These are phyloP conservation scores for Adansonia digitata DNA, from an alignment of 345 rosid genomes.

Conservation along the genomic window DNA sequence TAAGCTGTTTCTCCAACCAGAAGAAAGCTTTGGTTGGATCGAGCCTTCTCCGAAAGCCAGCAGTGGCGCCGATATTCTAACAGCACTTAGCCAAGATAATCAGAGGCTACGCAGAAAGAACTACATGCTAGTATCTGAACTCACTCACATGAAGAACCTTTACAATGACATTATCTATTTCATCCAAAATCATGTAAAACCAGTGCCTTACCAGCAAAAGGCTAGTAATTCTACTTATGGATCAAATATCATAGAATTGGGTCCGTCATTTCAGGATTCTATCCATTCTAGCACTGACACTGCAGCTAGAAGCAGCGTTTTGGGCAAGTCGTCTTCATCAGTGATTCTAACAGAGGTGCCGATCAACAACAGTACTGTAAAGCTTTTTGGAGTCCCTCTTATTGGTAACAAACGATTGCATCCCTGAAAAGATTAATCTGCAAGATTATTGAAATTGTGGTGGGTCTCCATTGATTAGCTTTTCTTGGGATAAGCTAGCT, in stretches of 20 bases:
- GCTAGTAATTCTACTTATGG: neutral
- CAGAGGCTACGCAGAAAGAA: slow-evolving; percentile 44
- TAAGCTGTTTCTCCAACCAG: slow-evolving; percentile 15
- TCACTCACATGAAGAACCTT: slow-evolving; percentile 51
- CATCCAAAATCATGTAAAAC: slow-evolving; percentile 55
- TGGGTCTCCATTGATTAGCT: neutral
- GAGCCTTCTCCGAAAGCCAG: slow-evolving; percentile 14
- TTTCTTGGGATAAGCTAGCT: neutral
- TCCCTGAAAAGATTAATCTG: slow-evolving; percentile 28
- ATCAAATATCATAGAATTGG: slow-evolving; percentile 27
- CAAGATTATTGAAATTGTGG: neutral
- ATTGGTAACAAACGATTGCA: slow-evolving; percentile 43
- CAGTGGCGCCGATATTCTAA: slow-evolving; percentile 24
- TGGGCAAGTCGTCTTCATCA: slow-evolving; percentile 8
- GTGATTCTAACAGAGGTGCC: slow-evolving; percentile 21
- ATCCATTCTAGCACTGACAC: neutral
- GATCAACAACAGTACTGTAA: slow-evolving; percentile 19
- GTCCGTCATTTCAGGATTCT: slow-evolving; percentile 17
- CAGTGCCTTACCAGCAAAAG: slow-evolving; percentile 1
- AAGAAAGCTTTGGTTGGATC: slow-evolving; percentile 14
- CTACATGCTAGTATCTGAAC: slow-evolving; percentile 50
- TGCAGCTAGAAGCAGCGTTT: neutral
- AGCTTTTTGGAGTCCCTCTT: slow-evolving; percentile 49
- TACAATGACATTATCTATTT: slow-evolving; percentile 60
- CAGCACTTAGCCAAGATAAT: slow-evolving; percentile 47